Conservation (phyloP, 306 rosid genomes). For the Malus sieversii region DNA sequence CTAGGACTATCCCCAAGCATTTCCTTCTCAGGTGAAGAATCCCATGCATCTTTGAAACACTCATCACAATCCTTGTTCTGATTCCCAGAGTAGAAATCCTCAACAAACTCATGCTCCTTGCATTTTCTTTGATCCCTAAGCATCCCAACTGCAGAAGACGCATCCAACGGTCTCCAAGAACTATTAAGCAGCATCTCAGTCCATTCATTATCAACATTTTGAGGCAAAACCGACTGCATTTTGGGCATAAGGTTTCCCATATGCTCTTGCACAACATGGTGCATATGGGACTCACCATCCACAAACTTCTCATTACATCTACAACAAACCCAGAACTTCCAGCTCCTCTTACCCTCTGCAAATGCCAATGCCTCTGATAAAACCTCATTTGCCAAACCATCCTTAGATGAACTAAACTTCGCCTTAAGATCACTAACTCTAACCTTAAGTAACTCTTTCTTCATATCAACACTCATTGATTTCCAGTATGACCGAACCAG, state of each 20-base stretch:
- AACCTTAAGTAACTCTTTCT: slow-evolving; percentile 66
- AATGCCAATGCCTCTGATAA: slow-evolving; percentile 62
- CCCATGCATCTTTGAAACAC: slow-evolving; percentile 50
- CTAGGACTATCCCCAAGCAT: slow-evolving; percentile 24
- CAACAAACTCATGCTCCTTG: slow-evolving; percentile 33
- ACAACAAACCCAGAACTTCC: slow-evolving; percentile 90
- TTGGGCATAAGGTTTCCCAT: slow-evolving; percentile 62
- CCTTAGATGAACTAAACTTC: slow-evolving; percentile 62
- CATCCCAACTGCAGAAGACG: slow-evolving; percentile 65
- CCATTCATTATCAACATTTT: slow-evolving; percentile 70
- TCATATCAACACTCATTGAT: slow-evolving; percentile 51
- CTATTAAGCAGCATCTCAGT: slow-evolving; percentile 65
- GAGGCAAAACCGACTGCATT: slow-evolving; percentile 73
- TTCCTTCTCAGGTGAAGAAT: slow-evolving; percentile 44
- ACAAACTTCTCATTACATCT: slow-evolving; percentile 50
- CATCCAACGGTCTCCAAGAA: slow-evolving; percentile 86
- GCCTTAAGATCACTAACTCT: slow-evolving; percentile 54
- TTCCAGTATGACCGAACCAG: slow-evolving; percentile 70
- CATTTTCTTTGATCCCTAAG: slow-evolving; percentile 39
- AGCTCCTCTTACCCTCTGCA: slow-evolving; percentile 56
- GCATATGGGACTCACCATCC: slow-evolving; percentile 57
- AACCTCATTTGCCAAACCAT: slow-evolving; percentile 46
- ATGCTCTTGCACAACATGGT: slow-evolving; percentile 82
- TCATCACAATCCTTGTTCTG: slow-evolving; percentile 34
- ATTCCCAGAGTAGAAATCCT: slow-evolving; percentile 36